phyloP scores from a whole-genome alignment of 2,329 filamentous ascomycete genomes.

The Amylocarpus encephaloides region DNA sequence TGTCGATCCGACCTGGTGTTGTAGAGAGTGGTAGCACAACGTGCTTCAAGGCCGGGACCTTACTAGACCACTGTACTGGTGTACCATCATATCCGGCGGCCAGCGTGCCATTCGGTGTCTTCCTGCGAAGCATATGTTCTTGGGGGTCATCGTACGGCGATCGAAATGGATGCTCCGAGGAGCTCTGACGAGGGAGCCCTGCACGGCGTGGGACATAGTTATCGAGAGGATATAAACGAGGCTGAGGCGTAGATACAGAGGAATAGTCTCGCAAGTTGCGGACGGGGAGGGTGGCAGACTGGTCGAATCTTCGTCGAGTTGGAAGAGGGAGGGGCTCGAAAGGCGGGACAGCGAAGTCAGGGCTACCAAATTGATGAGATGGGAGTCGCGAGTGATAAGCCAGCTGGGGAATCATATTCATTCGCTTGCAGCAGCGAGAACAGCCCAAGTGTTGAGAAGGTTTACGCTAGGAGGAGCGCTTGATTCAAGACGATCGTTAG shows the following conservation, averaged over 20 bases:
- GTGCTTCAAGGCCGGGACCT: constrained; percentile 75
- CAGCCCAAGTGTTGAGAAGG: background rate
- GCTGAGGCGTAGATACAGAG: constrained; percentile 16
- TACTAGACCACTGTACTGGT: constrained; percentile 63
- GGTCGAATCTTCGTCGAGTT: constrained; percentile 19
- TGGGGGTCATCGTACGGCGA: constrained; percentile 27
- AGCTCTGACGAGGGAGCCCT: constrained; percentile 9
- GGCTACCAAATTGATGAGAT: constrained; percentile 21
- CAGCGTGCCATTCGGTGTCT: constrained; percentile 90
- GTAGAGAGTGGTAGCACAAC: constrained; percentile 60
- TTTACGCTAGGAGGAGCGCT: background rate
- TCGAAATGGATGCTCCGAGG: constrained; percentile 13
- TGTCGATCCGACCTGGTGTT: constrained; percentile 8
- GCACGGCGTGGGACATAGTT: constrained; percentile 15
- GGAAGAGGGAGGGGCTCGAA: constrained; percentile 19
- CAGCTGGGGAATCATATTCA: constrained; percentile 44
- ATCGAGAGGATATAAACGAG: constrained; percentile 27
- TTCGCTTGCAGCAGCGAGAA: constrained; percentile 13
- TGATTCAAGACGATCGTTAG: constrained; percentile 12
- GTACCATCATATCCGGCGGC: constrained; percentile 88
- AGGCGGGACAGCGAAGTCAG: constrained; percentile 23
- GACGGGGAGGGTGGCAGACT: constrained; percentile 21
- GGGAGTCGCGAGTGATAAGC: constrained; percentile 35
- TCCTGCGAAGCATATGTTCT: constrained; percentile 82
- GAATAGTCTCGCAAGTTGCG: constrained; percentile 27